These are phyloP conservation scores for Batrachochytrium dendrobatidis DNA, from an alignment of 371 early-diverging fungal genomes.

Conservation along the genomic window DNA sequence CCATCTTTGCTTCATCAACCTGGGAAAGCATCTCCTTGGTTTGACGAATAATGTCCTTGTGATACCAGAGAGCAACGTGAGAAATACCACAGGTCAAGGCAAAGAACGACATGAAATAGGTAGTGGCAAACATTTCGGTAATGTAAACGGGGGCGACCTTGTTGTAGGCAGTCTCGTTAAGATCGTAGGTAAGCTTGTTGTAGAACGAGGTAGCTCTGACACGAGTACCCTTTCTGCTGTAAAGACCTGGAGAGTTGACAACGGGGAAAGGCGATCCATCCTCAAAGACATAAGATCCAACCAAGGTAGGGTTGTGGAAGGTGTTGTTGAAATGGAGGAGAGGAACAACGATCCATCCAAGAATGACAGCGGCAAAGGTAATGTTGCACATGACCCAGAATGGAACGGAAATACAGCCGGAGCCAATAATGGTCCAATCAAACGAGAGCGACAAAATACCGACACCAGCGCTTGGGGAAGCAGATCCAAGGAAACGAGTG, in stretches of 20 bases:
- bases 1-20: no score
- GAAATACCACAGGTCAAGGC: no score
- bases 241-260: conserved; percentile 29
- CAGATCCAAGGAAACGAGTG: conserved; percentile 16
- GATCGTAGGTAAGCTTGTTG: conserved; percentile 36
- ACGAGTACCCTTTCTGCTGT: conserved; percentile 43
- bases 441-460: conserved; percentile 8
- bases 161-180: conserved; percentile 56
- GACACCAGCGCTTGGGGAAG: conserved; percentile 9
- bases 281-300: conserved; percentile 59
- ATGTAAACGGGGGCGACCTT: conserved; percentile 66
- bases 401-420: conserved; percentile 7
- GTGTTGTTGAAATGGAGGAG: conserved; percentile 59
- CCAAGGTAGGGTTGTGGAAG: conserved; percentile 38
- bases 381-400: conserved; percentile 26
- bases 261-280: conserved; percentile 12
- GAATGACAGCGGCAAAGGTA: no score
- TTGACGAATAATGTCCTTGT: no score
- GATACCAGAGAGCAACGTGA: no score
- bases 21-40: no score
- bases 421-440: conserved; percentile 12
- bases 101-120: no score
- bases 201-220: conserved; percentile 52
- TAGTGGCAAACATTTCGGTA: conserved; percentile 61
- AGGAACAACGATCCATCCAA: conserved; percentile 67